Evolutionary conservation across 257 asterid genomes (phyloP).

Genomic region (Osmanthus fragrans): DNA sequence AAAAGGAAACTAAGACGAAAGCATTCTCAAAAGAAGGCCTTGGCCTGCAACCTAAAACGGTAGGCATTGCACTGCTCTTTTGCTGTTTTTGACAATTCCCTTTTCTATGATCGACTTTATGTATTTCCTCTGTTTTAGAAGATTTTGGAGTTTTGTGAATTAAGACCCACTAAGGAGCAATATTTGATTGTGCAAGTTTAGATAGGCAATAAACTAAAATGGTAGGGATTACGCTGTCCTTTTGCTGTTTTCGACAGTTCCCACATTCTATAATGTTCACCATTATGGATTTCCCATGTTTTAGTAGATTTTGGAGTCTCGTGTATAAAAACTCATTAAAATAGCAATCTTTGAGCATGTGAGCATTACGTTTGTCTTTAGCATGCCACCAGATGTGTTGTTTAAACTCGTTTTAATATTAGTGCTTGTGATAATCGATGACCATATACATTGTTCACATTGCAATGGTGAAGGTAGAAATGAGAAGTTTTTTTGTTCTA

Average conservation of each 20-base stretch:
- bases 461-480: not conserved
- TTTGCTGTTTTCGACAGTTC: slow-evolving; percentile 10
- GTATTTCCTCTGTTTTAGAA: slow-evolving; percentile 12
- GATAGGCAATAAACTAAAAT: slow-evolving; percentile 48
- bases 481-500: not conserved
- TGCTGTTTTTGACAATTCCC: slow-evolving; percentile 13
- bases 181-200: not conserved
- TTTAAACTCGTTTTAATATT: slow-evolving; percentile 11
- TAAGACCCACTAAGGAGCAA: slow-evolving; percentile 6
- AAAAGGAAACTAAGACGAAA: slow-evolving; percentile 98
- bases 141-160: not conserved
- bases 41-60: slow-evolving; percentile 99
- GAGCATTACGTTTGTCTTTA: not conserved
- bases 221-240: slow-evolving; percentile 44
- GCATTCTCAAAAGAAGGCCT: slow-evolving; percentile 99
- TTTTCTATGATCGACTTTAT: slow-evolving; percentile 5
- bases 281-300: slow-evolving; percentile 12
- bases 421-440: not conserved
- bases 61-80: slow-evolving; percentile 36
- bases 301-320: not conserved
- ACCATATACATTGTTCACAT: not conserved
- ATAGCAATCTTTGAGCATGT: slow-evolving; percentile 3
- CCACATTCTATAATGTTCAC: not conserved
- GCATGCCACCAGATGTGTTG: slow-evolving; percentile 21
- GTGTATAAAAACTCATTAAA: not conserved